Percentiles rank a stretch among this genome's conserved stretches.
These are phyloP conservation scores for Filobasidium uniguttulatum DNA, from an alignment of 1,284 basidiomycete genomes.

Conservation along the genomic window DNA sequence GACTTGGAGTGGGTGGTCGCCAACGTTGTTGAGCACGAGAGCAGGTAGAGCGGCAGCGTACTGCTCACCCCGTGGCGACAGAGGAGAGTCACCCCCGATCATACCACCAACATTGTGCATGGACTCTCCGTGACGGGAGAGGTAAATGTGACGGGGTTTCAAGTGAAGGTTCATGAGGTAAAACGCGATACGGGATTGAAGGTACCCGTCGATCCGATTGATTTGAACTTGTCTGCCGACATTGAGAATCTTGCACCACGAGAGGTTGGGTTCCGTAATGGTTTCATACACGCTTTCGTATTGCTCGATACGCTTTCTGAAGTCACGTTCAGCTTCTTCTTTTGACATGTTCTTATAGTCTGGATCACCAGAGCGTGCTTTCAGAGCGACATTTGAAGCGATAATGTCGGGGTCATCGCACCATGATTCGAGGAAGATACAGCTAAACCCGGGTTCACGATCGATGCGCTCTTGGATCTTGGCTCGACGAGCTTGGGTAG, in stretches of 20 bases:
- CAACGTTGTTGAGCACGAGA: conserved; percentile 80
- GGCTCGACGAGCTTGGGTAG: conserved; percentile 61
- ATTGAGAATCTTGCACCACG: conserved; percentile 75
- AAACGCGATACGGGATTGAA: conserved; percentile 93
- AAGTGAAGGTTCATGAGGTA: conserved; percentile 98
- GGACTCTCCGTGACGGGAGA: conserved; percentile 96
- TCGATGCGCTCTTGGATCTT: conserved; percentile 71
- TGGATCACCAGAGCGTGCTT: conserved; percentile 90
- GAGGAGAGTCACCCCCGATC: conserved; percentile 85
- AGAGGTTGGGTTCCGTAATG: conserved; percentile 71
- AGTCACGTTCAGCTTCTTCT: conserved; percentile 78
- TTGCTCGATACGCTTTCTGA: conserved; percentile 74
- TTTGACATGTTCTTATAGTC: conserved; percentile 85
- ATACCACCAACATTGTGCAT: conserved; percentile 94
- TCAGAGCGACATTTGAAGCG: conserved; percentile 87
- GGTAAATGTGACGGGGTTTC: conserved; percentile 90
- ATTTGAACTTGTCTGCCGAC: conserved; percentile 74
- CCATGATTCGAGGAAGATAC: conserved; percentile 87
- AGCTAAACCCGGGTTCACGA: conserved; percentile 72
- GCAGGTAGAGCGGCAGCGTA: conserved; percentile 78
- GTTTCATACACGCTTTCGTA: conserved; percentile 97
- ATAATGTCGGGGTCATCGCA: conserved; percentile 91
- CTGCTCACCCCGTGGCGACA: conserved; percentile 70
- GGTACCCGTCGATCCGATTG: conserved; percentile 75
- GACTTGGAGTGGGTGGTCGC: conserved; percentile 73